A percentile compares a stretch with the other conserved stretches of the same genome.
Conservation (phyloP, 345 rosid genomes). For the Brassica juncea region DNA sequence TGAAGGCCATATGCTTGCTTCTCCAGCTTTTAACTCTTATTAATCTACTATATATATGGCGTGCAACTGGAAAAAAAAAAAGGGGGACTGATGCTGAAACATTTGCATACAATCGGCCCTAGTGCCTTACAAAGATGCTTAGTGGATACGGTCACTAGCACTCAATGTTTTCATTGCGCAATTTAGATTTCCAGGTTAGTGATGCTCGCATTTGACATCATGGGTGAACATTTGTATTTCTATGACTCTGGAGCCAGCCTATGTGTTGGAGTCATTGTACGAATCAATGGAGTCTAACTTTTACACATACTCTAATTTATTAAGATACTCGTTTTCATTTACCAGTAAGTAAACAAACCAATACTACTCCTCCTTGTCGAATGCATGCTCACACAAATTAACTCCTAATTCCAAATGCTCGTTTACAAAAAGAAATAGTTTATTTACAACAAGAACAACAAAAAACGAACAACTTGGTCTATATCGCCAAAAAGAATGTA, state of each 20-base stretch:
- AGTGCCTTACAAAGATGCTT: neutral
- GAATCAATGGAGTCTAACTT: neutral
- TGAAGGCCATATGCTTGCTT: neutral
- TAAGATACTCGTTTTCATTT: neutral
- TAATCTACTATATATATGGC: neutral
- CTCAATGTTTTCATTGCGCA: neutral
- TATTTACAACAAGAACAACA: conserved; percentile 29
- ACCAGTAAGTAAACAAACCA: neutral
- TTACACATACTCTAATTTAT: neutral
- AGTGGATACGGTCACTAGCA: neutral
- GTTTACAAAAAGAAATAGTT: conserved; percentile 3
- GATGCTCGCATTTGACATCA: neutral
- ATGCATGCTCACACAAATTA: conserved; percentile 9
- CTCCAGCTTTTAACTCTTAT: neutral
- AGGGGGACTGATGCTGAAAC: neutral
- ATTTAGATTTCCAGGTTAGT: neutral
- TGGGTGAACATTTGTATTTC: neutral
- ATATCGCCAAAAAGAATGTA: neutral
- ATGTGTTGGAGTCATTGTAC: neutral
- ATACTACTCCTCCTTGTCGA: neutral
- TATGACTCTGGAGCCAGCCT: neutral
- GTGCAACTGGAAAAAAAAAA: neutral
- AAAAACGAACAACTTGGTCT: conserved; percentile 1
- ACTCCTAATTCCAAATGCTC: neutral
- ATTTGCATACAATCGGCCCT: neutral